phyloP scores from a whole-genome alignment of 2,329 filamentous ascomycete genomes.

The Fusarium coffeatum region DNA sequence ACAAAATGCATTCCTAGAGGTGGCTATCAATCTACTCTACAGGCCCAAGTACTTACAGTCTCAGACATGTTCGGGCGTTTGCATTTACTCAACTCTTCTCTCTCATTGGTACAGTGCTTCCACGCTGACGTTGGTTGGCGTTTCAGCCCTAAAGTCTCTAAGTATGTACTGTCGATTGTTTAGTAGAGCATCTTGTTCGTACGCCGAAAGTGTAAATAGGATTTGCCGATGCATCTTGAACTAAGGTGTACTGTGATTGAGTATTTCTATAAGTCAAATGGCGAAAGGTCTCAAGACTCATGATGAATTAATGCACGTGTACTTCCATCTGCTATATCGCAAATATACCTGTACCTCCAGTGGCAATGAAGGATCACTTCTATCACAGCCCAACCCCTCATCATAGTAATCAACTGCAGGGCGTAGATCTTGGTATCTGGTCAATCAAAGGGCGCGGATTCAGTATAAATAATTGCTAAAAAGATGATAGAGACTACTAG shows the following conservation, averaged over 20 bases:
- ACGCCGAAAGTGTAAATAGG: neutral
- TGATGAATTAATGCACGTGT: neutral
- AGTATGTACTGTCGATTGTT: neutral
- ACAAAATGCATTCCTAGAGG: neutral
- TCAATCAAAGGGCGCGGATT: constrained; percentile 30
- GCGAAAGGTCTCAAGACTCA: neutral
- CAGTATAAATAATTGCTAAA: constrained; percentile 6
- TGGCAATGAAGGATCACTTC: neutral
- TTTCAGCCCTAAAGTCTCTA: constrained; percentile 9
- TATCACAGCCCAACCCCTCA: neutral
- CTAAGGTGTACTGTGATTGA: neutral
- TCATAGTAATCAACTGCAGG: neutral
- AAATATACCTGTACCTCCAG: neutral
- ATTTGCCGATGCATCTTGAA: neutral
- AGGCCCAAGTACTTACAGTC: neutral
- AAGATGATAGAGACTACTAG: neutral
- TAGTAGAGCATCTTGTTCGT: neutral
- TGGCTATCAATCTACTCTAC: neutral
- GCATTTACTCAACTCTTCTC: neutral
- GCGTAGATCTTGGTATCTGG: neutral
- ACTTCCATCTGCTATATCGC: neutral
- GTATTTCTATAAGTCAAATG: neutral
- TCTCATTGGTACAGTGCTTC: neutral
- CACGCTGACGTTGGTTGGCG: neutral
- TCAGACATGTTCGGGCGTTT: constrained; percentile 1